Base-by-base conservation (phyloP, 2,329 filamentous ascomycete species). In the Alternaria sp. region DNA sequence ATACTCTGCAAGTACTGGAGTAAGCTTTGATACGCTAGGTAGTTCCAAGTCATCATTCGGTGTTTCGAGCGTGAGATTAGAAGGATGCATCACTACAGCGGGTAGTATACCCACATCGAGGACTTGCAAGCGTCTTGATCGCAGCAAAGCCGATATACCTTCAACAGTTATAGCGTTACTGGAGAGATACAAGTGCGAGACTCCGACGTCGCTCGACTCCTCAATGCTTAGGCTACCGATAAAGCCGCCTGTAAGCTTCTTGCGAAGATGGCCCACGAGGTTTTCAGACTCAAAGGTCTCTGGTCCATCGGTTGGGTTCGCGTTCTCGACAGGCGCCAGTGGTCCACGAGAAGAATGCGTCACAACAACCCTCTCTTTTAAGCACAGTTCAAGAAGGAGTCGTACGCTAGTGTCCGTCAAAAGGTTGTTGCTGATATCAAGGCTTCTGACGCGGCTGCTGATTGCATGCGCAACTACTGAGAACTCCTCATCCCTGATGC, bases 161-260 rank as follows among this genome's bases (percentile, higher is more conserved):
- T 88, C 86, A 0, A 86, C 82, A 1, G 85, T 87, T 6, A 89
- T 73, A 4, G 78, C 69, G 60, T 89, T 90, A 8, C 83, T 82
- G 4, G 87, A 82, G 13, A 89, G 82, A 68, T 87, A 88, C 3
- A 90, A 77, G 76, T 90, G 87, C 0, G 87, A 89, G 40, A 89
- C 83, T 3, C 88, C 88, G 10, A 81, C 78, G 68, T 85, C 81
- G 21, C 84, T 81, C 1, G 85, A 79, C 66, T 87, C 83, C 67
- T 89, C 87, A 26, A 89, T 83, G 40, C 85, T 83, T 28, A 87
- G 82, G 53, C 84, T 83, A 10, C 83, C 84, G 15, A 86, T 82
- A 45, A 87, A 84, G 1, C 75, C 75, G 40, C 65, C 64, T 0
- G 76, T 77, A 21, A 80, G 66, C 46, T 74, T 77, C 23, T 70